phyloP scores from a whole-genome alignment of 1,284 basidiomycete species.

The Takashimella koratensis region DNA sequence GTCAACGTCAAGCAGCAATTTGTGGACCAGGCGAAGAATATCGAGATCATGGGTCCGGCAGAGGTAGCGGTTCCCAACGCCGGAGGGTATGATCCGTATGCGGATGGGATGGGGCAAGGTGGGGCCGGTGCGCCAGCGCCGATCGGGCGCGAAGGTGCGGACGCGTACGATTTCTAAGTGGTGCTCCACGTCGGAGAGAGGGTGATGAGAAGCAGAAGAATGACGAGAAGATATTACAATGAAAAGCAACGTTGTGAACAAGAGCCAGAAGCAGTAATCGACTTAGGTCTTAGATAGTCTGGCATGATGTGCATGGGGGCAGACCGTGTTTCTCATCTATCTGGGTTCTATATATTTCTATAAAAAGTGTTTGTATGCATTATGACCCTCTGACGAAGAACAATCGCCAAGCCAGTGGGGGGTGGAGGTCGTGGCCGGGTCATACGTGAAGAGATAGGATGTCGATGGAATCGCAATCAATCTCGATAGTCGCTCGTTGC shows the following conservation, averaged over 20 bases:
- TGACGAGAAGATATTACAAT: too few species aligned
- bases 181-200: background rate
- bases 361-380: background rate
- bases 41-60: constrained; percentile 48
- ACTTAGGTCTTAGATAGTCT: too few species aligned
- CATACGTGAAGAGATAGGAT: too few species aligned
- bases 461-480: too few species aligned
- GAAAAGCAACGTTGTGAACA: too few species aligned
- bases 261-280: too few species aligned
- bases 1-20: constrained; percentile 52
- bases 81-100: constrained; percentile 42
- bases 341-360: background rate
- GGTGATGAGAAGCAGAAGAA: background rate
- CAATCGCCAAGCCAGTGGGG: background rate
- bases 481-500: too few species aligned
- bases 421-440: too few species aligned
- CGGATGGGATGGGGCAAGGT: constrained; percentile 32
- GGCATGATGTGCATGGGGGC: too few species aligned
- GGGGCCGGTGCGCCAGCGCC: constrained; percentile 15
- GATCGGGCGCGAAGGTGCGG: constrained; percentile 14
- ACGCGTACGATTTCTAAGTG: constrained; percentile 44
- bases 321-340: too few species aligned
- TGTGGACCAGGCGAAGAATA: constrained; percentile 52
- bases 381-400: background rate
- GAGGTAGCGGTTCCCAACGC: constrained; percentile 14